phyloP scores from a whole-genome alignment of 2,329 filamentous ascomycete genomes.

The Nigrograna mackinnonii region DNA sequence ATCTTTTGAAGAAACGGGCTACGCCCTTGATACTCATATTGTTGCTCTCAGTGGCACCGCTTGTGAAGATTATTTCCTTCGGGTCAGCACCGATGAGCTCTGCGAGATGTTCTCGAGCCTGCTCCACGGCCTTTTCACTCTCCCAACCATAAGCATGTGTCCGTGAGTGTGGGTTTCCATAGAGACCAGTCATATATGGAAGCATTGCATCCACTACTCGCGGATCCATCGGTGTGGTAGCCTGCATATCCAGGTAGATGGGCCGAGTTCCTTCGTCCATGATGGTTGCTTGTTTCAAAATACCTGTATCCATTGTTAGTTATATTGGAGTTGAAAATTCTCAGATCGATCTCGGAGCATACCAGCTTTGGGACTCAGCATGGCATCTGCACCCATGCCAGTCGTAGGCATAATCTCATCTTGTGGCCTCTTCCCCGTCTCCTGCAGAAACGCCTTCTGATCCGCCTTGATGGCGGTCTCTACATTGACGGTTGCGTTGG shows the following conservation, averaged over 20 bases:
- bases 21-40: constrained; percentile 99
- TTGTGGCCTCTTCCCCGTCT: constrained; percentile 58
- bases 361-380: constrained; percentile 81
- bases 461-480: constrained; percentile 86
- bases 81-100: constrained; percentile 88
- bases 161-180: constrained; percentile 95
- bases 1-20: constrained; percentile 88
- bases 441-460: constrained; percentile 73
- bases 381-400: constrained; percentile 63
- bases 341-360: constrained; percentile 16
- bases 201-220: constrained; percentile 96
- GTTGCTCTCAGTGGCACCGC: constrained; percentile 96
- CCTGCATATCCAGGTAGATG: constrained; percentile 98
- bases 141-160: constrained; percentile 99
- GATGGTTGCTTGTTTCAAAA: constrained; percentile 87
- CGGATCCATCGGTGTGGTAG: constrained; percentile 92
- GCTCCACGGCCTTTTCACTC: constrained; percentile 90
- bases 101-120: constrained; percentile 82
- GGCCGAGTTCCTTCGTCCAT: constrained; percentile 92
- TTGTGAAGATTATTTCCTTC: constrained; percentile 99
- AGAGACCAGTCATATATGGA: constrained; percentile 88
- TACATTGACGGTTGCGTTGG: constrained; percentile 77
- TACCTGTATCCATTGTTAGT: constrained; percentile 51
- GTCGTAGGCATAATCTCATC: constrained; percentile 64
- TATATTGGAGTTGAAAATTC: neutral